Percentiles rank a stretch among this genome's conserved stretches.
Evolutionary conservation across 2,329 filamentous ascomycete genomes (phyloP).

Genomic region (Colletotrichum falcatum): DNA sequence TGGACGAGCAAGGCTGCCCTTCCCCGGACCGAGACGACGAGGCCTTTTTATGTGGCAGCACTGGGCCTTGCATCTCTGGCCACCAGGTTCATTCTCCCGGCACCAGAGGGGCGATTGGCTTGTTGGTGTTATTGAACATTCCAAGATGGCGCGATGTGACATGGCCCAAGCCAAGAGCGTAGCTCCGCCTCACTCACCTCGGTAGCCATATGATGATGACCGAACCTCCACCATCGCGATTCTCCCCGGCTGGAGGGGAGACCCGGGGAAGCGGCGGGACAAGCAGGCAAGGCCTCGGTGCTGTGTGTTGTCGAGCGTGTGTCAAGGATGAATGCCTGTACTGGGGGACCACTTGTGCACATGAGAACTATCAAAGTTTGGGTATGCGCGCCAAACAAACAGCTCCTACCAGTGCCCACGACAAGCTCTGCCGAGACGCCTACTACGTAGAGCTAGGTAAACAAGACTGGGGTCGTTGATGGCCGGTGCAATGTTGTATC

Average conservation of each 20-base stretch:
- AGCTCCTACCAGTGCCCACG: not conserved
- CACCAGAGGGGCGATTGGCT: conserved; percentile 1
- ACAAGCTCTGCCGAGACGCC: conserved; percentile 20
- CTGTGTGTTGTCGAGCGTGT: not conserved
- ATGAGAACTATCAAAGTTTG: not conserved
- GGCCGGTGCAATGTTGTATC: conserved; percentile 38
- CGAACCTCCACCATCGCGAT: not conserved
- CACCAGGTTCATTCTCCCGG: conserved; percentile 11
- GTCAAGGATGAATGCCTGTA: not conserved
- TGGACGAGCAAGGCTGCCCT: not conserved
- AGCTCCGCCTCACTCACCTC: conserved; percentile 33
- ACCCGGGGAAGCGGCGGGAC: not conserved
- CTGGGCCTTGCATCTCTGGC: not conserved
- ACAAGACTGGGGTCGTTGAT: conserved; percentile 9
- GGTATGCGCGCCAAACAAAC: conserved; percentile 38
- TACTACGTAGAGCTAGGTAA: no score
- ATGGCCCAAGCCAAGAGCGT: conserved; percentile 20
- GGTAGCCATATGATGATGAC: conserved; percentile 25
- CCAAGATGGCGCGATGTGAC: conserved; percentile 26
- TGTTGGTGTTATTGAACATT: conserved; percentile 2
- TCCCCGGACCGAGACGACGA: not conserved
- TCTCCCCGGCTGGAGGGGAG: conserved; percentile 16
- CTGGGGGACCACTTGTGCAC: not conserved
- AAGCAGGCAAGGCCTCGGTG: not conserved
- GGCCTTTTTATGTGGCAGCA: conserved; percentile 17